These are phyloP conservation scores for Aspergillus texensis DNA, from an alignment of 2,329 filamentous ascomycete genomes.

Conservation along the genomic window DNA sequence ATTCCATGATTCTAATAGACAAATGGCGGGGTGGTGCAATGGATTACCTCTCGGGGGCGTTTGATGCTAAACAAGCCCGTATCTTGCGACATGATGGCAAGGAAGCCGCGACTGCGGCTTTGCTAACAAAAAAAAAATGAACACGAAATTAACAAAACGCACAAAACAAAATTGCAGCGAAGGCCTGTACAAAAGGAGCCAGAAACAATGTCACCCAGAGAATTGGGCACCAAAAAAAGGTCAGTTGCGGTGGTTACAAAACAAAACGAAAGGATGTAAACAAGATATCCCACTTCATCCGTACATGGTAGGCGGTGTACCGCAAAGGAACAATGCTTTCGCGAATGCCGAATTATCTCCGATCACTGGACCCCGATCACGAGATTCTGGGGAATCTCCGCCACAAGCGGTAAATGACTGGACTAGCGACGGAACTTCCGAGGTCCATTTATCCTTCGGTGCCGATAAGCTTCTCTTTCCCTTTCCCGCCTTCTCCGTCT, in stretches of 20 bases:
- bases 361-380: slow-evolving; percentile 22
- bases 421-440: slow-evolving; percentile 31
- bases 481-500: slow-evolving; percentile 12
- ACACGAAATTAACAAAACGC: neutral
- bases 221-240: slow-evolving; percentile 1
- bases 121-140: neutral
- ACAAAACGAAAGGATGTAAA: slow-evolving; percentile 35
- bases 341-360: slow-evolving; percentile 11
- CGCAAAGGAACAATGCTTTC: slow-evolving; percentile 21
- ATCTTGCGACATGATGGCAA: slow-evolving; percentile 76
- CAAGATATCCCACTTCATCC: slow-evolving; percentile 35
- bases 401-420: slow-evolving; percentile 14
- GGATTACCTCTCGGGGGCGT: slow-evolving; percentile 78
- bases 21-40: slow-evolving; percentile 3
- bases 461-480: slow-evolving; percentile 26
- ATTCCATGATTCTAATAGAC: neutral
- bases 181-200: neutral
- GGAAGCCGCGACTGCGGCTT: slow-evolving; percentile 33
- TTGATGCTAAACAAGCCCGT: slow-evolving; percentile 87
- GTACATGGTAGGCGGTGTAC: slow-evolving; percentile 34
- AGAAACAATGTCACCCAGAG: neutral
- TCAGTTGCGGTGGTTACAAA: slow-evolving; percentile 1
- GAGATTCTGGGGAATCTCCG: slow-evolving; percentile 38
- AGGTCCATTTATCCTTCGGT: slow-evolving; percentile 36
- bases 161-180: neutral